These are phyloP conservation scores for Boletus sp. DNA, from an alignment of 768 basidiomycete species.

Conservation along the genomic window DNA sequence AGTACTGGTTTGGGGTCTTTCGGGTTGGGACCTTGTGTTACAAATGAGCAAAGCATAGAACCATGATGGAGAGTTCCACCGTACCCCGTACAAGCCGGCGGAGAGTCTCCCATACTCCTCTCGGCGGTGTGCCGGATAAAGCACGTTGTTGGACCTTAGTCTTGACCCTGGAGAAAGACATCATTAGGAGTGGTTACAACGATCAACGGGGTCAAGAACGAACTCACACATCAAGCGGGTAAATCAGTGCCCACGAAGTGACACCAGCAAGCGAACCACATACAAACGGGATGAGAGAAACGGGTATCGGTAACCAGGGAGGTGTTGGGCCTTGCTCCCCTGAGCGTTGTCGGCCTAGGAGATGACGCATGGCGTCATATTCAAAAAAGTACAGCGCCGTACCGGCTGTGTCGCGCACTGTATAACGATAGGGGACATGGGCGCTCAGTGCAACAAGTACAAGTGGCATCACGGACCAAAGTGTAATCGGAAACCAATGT, in stretches of 20 bases:
- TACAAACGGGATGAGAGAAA: conserved; percentile 80
- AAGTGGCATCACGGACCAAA: conserved; percentile 50
- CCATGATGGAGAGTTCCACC: conserved; percentile 5
- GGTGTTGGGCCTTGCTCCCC: conserved; percentile 82
- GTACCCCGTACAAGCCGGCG: conserved; percentile 77
- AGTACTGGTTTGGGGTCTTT: conserved; percentile 71
- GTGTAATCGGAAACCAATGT: conserved; percentile 85
- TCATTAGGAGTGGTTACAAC: neutral
- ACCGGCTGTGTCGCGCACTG: conserved; percentile 86
- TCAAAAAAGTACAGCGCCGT: conserved; percentile 92
- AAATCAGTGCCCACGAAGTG: conserved; percentile 85
- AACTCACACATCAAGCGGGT: conserved; percentile 88
- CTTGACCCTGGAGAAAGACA: conserved; percentile 59
- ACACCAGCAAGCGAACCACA: conserved; percentile 92
- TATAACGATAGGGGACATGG: conserved; percentile 3
- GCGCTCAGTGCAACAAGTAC: neutral
- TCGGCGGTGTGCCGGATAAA: conserved; percentile 71
- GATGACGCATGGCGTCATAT: conserved; percentile 87
- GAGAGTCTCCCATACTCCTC: conserved; percentile 71
- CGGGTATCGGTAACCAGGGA: conserved; percentile 80
- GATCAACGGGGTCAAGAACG: neutral
- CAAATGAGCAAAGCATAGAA: neutral
- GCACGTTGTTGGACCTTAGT: conserved; percentile 95
- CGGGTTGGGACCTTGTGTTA: conserved; percentile 67
- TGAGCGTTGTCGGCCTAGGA: conserved; percentile 71